Evolutionary conservation across 2,329 filamentous ascomycete genomes (phyloP).

Genomic region (Colletotrichum camelliae): DNA sequence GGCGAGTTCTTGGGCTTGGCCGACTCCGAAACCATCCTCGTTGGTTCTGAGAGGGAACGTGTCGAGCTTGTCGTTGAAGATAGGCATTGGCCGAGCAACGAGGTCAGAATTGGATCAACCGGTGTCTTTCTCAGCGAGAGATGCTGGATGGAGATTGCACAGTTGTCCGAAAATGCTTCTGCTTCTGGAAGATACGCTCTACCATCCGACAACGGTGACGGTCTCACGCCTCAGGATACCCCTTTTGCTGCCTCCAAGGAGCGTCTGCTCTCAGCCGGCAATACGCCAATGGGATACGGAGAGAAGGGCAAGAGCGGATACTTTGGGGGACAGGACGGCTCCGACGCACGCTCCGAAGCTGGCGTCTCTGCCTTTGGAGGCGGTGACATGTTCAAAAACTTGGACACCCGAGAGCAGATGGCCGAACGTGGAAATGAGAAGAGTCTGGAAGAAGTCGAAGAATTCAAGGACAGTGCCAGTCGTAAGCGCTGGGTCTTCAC

Average conservation of each 20-base stretch:
- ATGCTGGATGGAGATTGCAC: conserved; percentile 91
- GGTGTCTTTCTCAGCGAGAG: conserved; percentile 95
- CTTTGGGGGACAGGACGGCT: conserved; percentile 76
- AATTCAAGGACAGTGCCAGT: conserved; percentile 75
- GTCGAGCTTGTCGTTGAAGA: conserved; percentile 90
- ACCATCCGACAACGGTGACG: conserved; percentile 68
- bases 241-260: conserved; percentile 70
- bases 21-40: conserved; percentile 82
- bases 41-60: conserved; percentile 92
- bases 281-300: conserved; percentile 66
- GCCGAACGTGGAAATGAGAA: conserved; percentile 94
- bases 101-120: conserved; percentile 88
- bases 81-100: conserved; percentile 89
- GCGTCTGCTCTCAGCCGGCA: conserved; percentile 56
- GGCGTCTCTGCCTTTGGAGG: conserved; percentile 89
- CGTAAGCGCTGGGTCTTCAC: conserved; percentile 91
- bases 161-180: conserved; percentile 68
- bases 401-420: conserved; percentile 93
- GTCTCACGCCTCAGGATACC: conserved; percentile 62
- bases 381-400: conserved; percentile 97
- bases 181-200: conserved; percentile 57
- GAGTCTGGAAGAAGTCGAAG: conserved; percentile 88
- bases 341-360: conserved; percentile 88
- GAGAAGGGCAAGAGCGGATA: conserved; percentile 82
- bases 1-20: conserved; percentile 91